phyloP scores from a whole-genome alignment of 202 grass and related monocot genomes.

The Zoysia matrella region DNA sequence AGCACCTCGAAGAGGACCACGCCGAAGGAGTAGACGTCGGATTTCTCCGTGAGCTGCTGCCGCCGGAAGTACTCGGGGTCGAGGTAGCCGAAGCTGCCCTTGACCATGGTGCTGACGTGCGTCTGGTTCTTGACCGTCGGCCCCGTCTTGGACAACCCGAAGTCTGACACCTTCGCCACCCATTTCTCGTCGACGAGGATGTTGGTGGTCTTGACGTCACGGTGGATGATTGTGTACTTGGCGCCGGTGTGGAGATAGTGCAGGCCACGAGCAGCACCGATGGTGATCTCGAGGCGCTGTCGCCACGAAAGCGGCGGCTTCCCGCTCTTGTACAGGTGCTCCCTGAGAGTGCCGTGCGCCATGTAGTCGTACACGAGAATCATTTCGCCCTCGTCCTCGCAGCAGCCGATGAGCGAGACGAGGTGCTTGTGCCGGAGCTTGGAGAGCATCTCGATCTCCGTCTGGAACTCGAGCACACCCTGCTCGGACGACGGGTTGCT shows the following conservation, averaged over 20 bases:
- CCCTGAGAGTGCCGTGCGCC: conserved; percentile 77
- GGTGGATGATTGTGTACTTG: conserved; percentile 93
- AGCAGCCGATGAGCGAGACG: conserved; percentile 87
- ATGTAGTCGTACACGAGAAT: conserved; percentile 89
- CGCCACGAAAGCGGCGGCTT: conserved; percentile 73
- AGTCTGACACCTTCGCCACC: conserved; percentile 93
- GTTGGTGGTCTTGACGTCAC: conserved; percentile 91
- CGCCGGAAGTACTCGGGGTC: too few species aligned
- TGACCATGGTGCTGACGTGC: conserved; percentile 85
- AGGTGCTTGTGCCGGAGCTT: conserved; percentile 93
- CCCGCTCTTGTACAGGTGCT: conserved; percentile 81
- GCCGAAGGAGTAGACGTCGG: conserved; percentile 80
- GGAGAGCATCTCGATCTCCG: conserved; percentile 96
- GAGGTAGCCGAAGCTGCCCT: too few species aligned
- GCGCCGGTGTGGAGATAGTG: conserved; percentile 95
- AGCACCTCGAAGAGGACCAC: conserved; percentile 89
- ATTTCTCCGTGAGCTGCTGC: too few species aligned
- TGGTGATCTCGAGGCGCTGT: conserved; percentile 82
- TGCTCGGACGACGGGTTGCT: conserved; percentile 90
- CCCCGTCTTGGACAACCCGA: conserved; percentile 87
- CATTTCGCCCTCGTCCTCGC: conserved; percentile 89
- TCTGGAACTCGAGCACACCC: conserved; percentile 87
- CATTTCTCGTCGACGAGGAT: conserved; percentile 84
- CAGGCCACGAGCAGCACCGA: conserved; percentile 75
- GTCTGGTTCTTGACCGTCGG: conserved; percentile 78